phyloP scores from a whole-genome alignment of 768 basidiomycete genomes.

The Neoboletus brunneissimus region DNA sequence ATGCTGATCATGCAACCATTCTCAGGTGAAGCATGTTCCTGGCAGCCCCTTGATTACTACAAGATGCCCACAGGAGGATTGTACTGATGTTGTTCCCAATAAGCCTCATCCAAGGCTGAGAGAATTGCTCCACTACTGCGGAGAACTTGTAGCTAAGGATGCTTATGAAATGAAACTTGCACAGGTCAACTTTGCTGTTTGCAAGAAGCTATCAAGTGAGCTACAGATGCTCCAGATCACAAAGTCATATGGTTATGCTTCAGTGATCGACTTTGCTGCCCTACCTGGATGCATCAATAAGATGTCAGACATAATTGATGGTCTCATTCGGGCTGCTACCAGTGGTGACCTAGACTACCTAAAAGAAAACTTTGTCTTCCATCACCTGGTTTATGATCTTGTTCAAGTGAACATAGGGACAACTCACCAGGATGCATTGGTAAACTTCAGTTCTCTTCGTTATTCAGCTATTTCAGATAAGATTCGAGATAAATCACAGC shows the following conservation, averaged over 20 bases:
- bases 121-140: neutral
- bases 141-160: neutral
- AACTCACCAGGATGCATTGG: neutral
- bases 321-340: neutral
- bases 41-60: neutral
- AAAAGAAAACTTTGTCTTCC: neutral
- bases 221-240: neutral
- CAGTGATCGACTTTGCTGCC: neutral
- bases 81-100: neutral
- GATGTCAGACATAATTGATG: neutral
- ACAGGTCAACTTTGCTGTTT: neutral
- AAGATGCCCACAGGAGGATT: neutral
- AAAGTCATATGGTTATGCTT: neutral
- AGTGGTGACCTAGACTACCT: neutral
- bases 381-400: neutral
- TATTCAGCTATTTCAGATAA: no score
- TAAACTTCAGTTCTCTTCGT: neutral
- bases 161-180: neutral
- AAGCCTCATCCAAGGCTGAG: neutral
- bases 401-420: neutral
- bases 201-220: neutral
- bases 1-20: neutral
- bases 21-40: neutral
- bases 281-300: neutral
- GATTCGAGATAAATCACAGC: no score